Conservation (phyloP, 108 stramenopile genomes). For the Fistulifera solaris region DNA sequence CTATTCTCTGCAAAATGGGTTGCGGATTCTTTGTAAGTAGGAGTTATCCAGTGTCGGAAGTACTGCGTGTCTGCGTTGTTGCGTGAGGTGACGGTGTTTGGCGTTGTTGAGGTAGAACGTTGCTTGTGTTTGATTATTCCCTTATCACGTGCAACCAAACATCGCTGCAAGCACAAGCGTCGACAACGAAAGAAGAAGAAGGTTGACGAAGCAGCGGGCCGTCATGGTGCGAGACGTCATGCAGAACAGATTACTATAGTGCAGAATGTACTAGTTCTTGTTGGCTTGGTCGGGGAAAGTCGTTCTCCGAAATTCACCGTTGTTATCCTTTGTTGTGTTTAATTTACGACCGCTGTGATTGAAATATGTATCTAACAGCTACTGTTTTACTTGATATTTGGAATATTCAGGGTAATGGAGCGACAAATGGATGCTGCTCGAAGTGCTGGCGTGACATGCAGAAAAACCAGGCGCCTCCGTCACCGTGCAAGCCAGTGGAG, state of each 20-base stretch:
- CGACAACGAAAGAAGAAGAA: constrained; percentile 1
- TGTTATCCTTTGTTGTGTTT: no score
- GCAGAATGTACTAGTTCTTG: no score
- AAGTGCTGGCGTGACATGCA: constrained; percentile 67
- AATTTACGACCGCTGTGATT: no score
- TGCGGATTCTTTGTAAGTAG: constrained; percentile 87
- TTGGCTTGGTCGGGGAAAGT: no score
- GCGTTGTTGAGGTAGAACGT: no score
- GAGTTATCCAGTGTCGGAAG: neutral
- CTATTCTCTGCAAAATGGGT: constrained; percentile 70
- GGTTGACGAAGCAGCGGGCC: no score
- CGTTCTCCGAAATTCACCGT: no score
- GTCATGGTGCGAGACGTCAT: no score
- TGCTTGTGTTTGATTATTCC: neutral
- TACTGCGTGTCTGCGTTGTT: neutral
- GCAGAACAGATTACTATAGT: no score
- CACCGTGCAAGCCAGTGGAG: constrained; percentile 8
- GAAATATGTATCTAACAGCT: no score
- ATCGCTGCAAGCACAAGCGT: neutral
- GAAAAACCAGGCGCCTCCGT: constrained; percentile 34
- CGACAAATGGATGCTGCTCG: constrained; percentile 82
- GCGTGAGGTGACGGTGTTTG: neutral
- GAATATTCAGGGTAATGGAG: constrained; percentile 42
- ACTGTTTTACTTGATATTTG: no score
- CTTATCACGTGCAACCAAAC: neutral